These are phyloP conservation scores for Neospora caninum DNA, from an alignment of 169 alveolate species.

Conservation along the genomic window DNA sequence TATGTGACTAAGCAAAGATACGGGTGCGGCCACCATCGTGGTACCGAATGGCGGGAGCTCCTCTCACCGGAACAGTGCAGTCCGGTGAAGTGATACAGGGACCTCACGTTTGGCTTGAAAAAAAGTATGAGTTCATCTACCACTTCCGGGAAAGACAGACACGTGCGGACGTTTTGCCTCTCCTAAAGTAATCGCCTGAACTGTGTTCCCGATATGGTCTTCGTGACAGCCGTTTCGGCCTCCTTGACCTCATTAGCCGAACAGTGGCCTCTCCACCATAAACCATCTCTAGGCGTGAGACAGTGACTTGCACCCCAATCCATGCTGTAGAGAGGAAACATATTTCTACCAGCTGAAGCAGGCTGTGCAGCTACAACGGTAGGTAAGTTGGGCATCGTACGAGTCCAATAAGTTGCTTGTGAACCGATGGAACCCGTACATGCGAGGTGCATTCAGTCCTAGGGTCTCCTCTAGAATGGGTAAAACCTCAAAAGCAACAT, in stretches of 20 bases:
- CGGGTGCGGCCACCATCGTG: too few species aligned
- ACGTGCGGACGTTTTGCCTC: constrained; percentile 67
- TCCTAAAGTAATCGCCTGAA: constrained; percentile 52
- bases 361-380: too few species aligned
- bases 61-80: constrained; percentile 71
- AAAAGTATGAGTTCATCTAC: constrained; percentile 59
- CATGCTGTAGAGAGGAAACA: too few species aligned
- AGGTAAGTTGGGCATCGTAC: too few species aligned
- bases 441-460: too few species aligned
- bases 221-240: neutral
- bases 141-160: constrained; percentile 74
- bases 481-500: too few species aligned
- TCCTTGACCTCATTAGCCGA: constrained; percentile 20
- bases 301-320: too few species aligned
- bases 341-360: too few species aligned
- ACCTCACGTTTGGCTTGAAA: constrained; percentile 63
- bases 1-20: neutral
- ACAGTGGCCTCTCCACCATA: constrained; percentile 61
- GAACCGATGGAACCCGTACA: too few species aligned
- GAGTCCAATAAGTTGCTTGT: too few species aligned
- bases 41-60: neutral
- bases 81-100: constrained; percentile 72
- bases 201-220: constrained; percentile 70
- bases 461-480: too few species aligned
- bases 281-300: constrained; percentile 65